Evolutionary conservation across 2,329 filamentous ascomycete genomes (phyloP).

Genomic region (Ophiostoma fasciatum): DNA sequence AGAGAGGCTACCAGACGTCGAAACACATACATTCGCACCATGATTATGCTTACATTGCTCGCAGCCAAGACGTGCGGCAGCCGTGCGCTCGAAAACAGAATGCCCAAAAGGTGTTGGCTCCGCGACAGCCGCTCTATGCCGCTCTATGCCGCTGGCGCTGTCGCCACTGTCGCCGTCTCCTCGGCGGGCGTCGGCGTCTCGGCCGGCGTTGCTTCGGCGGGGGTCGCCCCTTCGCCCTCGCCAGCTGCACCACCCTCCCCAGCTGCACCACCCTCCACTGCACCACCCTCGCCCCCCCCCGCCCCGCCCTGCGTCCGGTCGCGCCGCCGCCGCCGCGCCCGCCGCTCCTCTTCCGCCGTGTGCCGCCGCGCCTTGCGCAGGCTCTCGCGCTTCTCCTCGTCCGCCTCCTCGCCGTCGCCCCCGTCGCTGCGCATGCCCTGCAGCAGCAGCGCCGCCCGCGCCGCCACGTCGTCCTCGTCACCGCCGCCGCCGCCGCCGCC

Average conservation of each 20-base stretch:
- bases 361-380: slow-evolving; percentile 49
- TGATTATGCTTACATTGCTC: too few relatives aligned
- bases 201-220: neutral
- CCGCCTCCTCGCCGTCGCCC: slow-evolving; percentile 38
- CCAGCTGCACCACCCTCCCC: neutral
- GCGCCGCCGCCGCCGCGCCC: slow-evolving; percentile 49
- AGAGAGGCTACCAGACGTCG: too few relatives aligned
- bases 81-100: too few relatives aligned
- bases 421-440: slow-evolving; percentile 64
- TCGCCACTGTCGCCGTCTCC: too few relatives aligned
- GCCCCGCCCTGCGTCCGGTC: slow-evolving; percentile 36
- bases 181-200: too few relatives aligned
- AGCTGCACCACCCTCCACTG: neutral
- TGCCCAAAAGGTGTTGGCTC: too few relatives aligned
- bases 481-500: slow-evolving; percentile 66
- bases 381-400: slow-evolving; percentile 40
- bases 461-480: slow-evolving; percentile 63
- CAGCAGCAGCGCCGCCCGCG: slow-evolving; percentile 67
- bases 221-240: neutral
- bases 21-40: too few relatives aligned
- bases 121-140: too few relatives aligned
- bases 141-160: too few relatives aligned
- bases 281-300: slow-evolving; percentile 30
- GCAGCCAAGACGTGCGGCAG: too few relatives aligned
- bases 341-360: slow-evolving; percentile 66